Conservation (phyloP, 768 basidiomycete species). For the Lactifluus echinatus region DNA sequence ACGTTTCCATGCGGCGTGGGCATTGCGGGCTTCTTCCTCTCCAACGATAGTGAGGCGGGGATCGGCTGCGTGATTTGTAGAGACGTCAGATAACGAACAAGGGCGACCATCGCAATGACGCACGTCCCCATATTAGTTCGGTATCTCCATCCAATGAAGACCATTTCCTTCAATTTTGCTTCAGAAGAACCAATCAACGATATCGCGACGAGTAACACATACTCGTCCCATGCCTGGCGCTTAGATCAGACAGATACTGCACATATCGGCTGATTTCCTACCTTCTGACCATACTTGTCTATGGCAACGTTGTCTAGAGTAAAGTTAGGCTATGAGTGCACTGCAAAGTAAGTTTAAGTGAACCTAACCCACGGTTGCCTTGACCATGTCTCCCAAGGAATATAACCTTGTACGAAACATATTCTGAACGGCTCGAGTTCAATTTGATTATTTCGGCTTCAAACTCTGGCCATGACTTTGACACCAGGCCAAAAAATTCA, state of each 20-base stretch:
- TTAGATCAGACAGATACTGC: neutral
- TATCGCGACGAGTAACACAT: neutral
- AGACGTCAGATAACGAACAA: neutral
- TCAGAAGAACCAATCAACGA: neutral
- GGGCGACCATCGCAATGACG: neutral
- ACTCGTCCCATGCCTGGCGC: constrained; percentile 18
- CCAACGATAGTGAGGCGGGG: constrained; percentile 17
- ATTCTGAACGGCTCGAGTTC: neutral
- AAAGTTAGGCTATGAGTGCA: neutral
- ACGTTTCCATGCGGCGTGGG: constrained; percentile 15
- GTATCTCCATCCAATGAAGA: constrained; percentile 13
- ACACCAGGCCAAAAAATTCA: constrained; percentile 11
- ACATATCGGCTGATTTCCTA: neutral
- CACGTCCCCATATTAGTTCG: constrained; percentile 19
- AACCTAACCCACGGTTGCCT: constrained; percentile 5
- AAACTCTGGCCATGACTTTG: constrained; percentile 8
- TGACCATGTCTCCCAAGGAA: constrained; percentile 14
- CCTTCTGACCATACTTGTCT: constrained; percentile 12
- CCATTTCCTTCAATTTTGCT: constrained; percentile 12
- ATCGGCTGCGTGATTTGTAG: constrained; percentile 13
- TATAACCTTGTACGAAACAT: constrained; percentile 11
- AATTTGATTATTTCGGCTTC: neutral
- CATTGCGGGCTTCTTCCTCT: constrained; percentile 16
- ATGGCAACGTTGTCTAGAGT: constrained; percentile 17
- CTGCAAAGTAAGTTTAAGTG: neutral